Conservation (phyloP, 768 basidiomycete species). For the Cubamyces lactineus region DNA sequence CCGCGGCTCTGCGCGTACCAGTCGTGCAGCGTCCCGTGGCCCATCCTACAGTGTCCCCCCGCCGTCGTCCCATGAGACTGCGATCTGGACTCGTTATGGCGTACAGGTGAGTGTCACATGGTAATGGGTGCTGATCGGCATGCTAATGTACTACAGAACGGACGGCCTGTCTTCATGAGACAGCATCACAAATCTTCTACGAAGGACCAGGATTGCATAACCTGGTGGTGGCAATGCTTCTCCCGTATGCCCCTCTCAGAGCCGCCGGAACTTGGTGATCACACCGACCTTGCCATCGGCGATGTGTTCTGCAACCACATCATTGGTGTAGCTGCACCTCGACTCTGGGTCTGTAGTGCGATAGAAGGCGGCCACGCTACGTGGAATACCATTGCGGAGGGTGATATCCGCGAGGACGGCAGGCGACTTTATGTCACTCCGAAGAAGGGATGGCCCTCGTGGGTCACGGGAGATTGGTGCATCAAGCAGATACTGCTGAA, state of each 20-base stretch:
- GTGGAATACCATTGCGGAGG: background rate
- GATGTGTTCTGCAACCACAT: background rate
- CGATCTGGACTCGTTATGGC: background rate
- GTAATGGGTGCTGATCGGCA: too few species aligned
- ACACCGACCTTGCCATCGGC: background rate
- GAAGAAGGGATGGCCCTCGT: background rate
- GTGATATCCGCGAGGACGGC: background rate
- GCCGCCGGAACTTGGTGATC: background rate
- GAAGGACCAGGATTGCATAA: background rate
- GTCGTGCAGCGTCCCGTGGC: too few species aligned
- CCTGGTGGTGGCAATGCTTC: background rate
- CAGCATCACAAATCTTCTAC: background rate
- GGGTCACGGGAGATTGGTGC: background rate
- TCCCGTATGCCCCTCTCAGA: background rate
- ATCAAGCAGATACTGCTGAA: constrained; percentile 1
- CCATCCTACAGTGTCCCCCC: too few species aligned
- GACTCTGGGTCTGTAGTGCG: background rate
- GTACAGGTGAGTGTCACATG: background rate
- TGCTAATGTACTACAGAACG: background rate
- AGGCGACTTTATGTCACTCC: background rate
- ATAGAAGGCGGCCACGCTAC: background rate
- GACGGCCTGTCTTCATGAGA: background rate
- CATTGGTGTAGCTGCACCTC: background rate
- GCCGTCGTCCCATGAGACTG: background rate
- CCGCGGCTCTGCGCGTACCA: too few species aligned